Conservation (phyloP, 2,329 filamentous ascomycete genomes). For the Fusarium newnesense region DNA sequence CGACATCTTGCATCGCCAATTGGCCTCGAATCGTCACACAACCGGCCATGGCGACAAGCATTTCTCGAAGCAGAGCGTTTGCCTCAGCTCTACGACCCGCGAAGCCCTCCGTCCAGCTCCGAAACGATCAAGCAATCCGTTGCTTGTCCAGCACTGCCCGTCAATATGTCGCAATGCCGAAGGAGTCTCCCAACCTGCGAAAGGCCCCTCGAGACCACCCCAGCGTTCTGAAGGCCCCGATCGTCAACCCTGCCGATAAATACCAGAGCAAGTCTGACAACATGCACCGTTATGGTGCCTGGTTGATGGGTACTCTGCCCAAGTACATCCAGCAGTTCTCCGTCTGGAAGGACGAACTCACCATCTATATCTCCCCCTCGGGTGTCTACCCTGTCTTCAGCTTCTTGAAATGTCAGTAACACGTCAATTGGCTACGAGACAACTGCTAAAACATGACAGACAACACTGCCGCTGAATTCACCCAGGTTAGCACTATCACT, state of each 20-base stretch:
- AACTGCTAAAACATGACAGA: constrained; percentile 58
- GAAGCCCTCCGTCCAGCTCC: constrained; percentile 56
- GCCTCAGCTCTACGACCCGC: constrained; percentile 66
- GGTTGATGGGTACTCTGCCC: constrained; percentile 94
- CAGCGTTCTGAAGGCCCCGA: constrained; percentile 77
- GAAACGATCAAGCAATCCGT: constrained; percentile 55
- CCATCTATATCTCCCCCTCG: constrained; percentile 88
- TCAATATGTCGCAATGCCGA: constrained; percentile 65
- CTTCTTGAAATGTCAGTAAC: constrained; percentile 81
- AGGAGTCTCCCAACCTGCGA: constrained; percentile 74
- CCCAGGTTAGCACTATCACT: constrained; percentile 90
- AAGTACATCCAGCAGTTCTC: constrained; percentile 99
- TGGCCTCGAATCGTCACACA: constrained; percentile 52
- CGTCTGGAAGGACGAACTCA: constrained; percentile 99
- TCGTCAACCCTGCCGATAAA: constrained; percentile 94
- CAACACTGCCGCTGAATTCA: constrained; percentile 97
- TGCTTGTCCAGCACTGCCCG: constrained; percentile 62
- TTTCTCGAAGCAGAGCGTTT: constrained; percentile 66
- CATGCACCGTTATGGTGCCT: constrained; percentile 94
- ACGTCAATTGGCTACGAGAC: background rate
- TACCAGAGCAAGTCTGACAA: constrained; percentile 87
- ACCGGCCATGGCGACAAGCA: constrained; percentile 68
- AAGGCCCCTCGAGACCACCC: constrained; percentile 66
- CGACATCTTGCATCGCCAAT: constrained; percentile 53
- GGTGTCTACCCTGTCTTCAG: constrained; percentile 91